phyloP scores from a whole-genome alignment of 2,329 filamentous ascomycete species.

The Pseudogymnoascus sp. region DNA sequence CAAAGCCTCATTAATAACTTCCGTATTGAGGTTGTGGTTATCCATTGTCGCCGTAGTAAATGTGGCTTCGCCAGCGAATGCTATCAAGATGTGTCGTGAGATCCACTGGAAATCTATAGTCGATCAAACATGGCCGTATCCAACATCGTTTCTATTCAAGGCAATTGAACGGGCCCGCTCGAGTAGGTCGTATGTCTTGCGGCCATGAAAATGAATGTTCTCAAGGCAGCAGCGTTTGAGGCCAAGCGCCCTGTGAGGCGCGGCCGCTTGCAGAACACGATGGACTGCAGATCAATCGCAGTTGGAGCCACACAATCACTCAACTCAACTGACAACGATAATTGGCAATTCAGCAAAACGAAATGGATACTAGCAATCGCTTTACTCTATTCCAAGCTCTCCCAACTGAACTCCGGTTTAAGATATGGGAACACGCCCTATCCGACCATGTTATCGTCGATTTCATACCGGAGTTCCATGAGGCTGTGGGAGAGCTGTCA shows the following conservation, averaged over 20 bases:
- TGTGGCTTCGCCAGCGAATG: background rate
- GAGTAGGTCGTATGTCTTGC: background rate
- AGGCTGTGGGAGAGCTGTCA: background rate
- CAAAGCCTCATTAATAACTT: background rate
- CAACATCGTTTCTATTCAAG: too few relatives aligned
- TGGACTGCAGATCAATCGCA: too few relatives aligned
- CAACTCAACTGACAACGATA: background rate
- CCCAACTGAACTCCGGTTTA: constrained; percentile 22
- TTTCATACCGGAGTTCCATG: background rate
- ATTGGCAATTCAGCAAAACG: background rate
- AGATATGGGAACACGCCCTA: constrained; percentile 20
- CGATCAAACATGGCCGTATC: too few relatives aligned
- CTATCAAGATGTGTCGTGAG: background rate
- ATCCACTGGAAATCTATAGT: too few relatives aligned
- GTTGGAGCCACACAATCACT: background rate
- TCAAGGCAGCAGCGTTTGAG: background rate
- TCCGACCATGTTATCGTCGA: constrained; percentile 17
- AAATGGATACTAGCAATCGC: background rate
- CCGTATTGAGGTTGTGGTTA: background rate
- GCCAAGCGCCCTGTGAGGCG: too few relatives aligned
- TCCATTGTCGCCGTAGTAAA: background rate
- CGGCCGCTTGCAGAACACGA: background rate
- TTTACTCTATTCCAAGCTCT: constrained; percentile 19
- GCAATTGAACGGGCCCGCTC: too few relatives aligned
- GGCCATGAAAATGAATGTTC: background rate